Evolutionary conservation across 345 rosid species (phyloP), one percentile per base, ranked within the genome.

Genomic region (Eutrema yunnanense): DNA sequence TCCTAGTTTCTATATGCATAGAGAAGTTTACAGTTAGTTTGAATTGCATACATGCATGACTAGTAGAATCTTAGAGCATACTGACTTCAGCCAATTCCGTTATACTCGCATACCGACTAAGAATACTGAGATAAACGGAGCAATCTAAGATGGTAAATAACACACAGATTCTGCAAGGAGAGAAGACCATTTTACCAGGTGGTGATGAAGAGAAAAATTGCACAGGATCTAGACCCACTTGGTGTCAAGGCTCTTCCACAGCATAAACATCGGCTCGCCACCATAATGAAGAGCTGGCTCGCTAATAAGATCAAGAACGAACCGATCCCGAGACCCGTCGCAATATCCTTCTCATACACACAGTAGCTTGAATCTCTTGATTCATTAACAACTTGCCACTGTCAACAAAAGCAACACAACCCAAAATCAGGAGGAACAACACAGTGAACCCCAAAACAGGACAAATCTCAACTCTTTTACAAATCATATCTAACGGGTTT

Each of bases 231-330:
- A 38, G 96, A 77, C 0, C 92, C 83, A 47, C 96, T 85, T 22
- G 96, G 99, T 79, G 81, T 73, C 83, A 92, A 71, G 13, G 96
- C 84, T 74, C 69, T 88, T 12, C 98, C 97, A 67, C 96, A 88
- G 71, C 96, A 89, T 76, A 94, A 78, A 81, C 97, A 94, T 65
- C 87, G 72, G 65, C 89, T 86, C 1, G 69, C 92, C 29, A 52
- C 83, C 92, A 92, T 82, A 44, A 89, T 82, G 34, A 95, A 63
- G 54, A 81, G 48, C 70, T 95, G 99, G 77, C 92, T 87, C n/a
- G 78, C 76, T 69, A 90, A 27, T 51, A 95, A 90, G 65, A 81
- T 41, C 29, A 89, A 71, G 29, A 86, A 80, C 12, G 96, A 79
- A 53, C 92, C 90, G n/a, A 80, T 87, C 6, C 97, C 96, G 6